Base-by-base conservation (phyloP, 495 filamentous ascomycete species). In the Penicillium tannophilum region DNA sequence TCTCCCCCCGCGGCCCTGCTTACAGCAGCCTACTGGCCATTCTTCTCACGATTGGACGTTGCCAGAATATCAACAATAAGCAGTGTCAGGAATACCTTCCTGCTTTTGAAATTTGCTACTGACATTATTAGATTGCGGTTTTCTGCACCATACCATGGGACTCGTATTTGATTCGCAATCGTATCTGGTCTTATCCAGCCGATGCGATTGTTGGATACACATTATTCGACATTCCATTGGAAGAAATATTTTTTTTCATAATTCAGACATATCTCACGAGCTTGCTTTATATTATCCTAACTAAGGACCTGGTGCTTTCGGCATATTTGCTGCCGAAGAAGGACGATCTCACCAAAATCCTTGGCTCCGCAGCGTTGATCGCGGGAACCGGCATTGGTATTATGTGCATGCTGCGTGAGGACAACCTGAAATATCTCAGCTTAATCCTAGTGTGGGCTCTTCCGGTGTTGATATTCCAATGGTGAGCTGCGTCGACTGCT, bases 241-340 rank as follows among this genome's bases (percentile, higher is more conserved):
- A 90, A 65, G 88, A 90, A 62, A 59, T 89, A 23, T 89, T 89
- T 71, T 90, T 90, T 77, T 90, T 90, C 69, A 67, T 88, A n/a
- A 82, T 90, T 33, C 88, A 90, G 67, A 90, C 87, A 7, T 90
- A 88, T 65, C 86, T 79, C 65, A 89, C 87, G 6, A 80, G 81
- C 3, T 66, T 89, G 30, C 63, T 89, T 23, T 90, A 90, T 65
- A 72, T 85, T 9, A 69, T 90, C 4, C 61, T 84, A 7, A 90
- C 80, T 67, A 88, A 86, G 60, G 77, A 83, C 26, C 70, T 85
- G 16, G 82, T 90, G 20, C 78, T 85, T 55, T 71, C 83, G 1
- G 70, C 76, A 16, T 88, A 83, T 58, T 72, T 90, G 43, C 56
- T 59, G 6, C 48, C 26, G 24, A 41, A 24, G 16, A 24, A 62